Conservation (phyloP, 2,329 filamentous ascomycete genomes). For the Cercospora nicotianae region DNA sequence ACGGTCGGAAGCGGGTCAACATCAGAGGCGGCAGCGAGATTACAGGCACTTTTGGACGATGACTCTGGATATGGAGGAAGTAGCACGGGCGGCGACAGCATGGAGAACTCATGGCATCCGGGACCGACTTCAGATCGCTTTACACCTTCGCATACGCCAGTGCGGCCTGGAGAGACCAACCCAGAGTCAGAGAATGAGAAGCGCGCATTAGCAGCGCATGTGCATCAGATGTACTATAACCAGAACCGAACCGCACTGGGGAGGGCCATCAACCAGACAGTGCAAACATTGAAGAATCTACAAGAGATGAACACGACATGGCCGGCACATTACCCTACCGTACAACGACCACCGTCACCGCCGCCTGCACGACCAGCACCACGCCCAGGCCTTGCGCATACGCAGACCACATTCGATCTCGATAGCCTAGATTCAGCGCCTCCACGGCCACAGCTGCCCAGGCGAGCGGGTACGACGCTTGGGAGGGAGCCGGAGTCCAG, state of each 20-base stretch:
- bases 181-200: conserved; percentile 61
- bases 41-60: conserved; percentile 77
- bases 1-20: conserved; percentile 81
- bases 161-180: conserved; percentile 50
- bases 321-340: conserved; percentile 93
- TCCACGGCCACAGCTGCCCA: conserved; percentile 55
- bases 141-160: conserved; percentile 57
- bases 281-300: conserved; percentile 78
- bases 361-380: conserved; percentile 51
- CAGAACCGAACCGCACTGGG: conserved; percentile 84
- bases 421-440: conserved; percentile 40
- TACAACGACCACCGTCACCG: conserved; percentile 60
- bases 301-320: conserved; percentile 88
- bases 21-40: conserved; percentile 75
- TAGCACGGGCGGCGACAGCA: conserved; percentile 62
- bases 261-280: conserved; percentile 80
- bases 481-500: conserved; percentile 63
- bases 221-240: conserved; percentile 94
- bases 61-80: conserved; percentile 94
- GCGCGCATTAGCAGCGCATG: conserved; percentile 72
- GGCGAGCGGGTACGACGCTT: conserved; percentile 71
- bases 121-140: conserved; percentile 59
- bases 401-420: conserved; percentile 61
- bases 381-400: conserved; percentile 64
- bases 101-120: conserved; percentile 54